Evolutionary conservation across 1,139 yeast species (phyloP), one percentile per base, ranked within the genome.

Genomic region (Pichia cactophila): DNA sequence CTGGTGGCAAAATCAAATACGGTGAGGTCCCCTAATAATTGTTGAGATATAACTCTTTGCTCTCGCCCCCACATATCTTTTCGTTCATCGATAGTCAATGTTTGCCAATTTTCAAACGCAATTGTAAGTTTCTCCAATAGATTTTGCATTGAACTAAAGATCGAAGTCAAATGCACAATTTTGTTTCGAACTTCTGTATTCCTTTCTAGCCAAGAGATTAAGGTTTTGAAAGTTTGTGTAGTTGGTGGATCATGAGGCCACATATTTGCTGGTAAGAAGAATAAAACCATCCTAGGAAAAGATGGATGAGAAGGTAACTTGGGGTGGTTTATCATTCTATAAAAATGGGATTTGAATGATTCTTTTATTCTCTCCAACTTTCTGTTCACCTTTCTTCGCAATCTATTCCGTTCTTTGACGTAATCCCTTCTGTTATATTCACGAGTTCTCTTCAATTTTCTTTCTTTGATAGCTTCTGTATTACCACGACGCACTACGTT

Each of bases 191-290:
- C 33, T 1, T 50, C 56, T 3, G 46, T 42, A 39, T 56, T 54
- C 3, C 55, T 41, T 17, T 53, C 55, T 6, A 60, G 37, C 49
- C 54, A 50, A 10, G 43, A 26, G 9, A 43, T 45, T 41, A 62
- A 41, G 1, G 54, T 56, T 46, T 66, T 61, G 48, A 64, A 69
- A 0, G 77, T 72, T 53, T 72, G 73, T 41, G 63, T 57, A 1
- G 75, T 70, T 12, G 78, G 78, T 2, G 76, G 76, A 47, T 73
- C 77, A 46, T 69, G 72, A 0, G 80, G 76, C 80, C 80, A 75
- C 36, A 63, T 63, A 14, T 61, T 49, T 2, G 77, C 71, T 1
- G 75, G 70, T 5, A 75, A 55, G 54, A 74, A 73, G 52, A 68
- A 74, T 8, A 74, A 59, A 8, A 73, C 77, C 56, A 74, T 59